Conservation (phyloP, 2,329 filamentous ascomycete genomes). For the Ophiocordyceps sinensis region DNA sequence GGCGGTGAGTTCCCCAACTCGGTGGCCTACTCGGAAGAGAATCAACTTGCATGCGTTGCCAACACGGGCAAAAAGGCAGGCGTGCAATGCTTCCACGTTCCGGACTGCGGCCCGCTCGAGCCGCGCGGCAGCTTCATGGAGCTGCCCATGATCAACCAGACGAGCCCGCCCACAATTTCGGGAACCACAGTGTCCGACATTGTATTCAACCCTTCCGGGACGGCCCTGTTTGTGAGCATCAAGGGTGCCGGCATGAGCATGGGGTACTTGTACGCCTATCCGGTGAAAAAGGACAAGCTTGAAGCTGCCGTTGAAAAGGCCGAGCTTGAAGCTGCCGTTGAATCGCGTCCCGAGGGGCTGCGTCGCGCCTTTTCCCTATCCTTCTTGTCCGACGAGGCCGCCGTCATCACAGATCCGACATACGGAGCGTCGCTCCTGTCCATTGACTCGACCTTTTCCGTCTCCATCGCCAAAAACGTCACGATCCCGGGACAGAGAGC, state of each 20-base stretch:
- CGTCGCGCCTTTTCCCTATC: background rate
- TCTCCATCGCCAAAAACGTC: background rate
- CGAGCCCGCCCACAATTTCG: background rate
- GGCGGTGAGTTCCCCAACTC: constrained; percentile 2
- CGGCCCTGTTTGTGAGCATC: constrained; percentile 2
- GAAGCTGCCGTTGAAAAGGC: background rate
- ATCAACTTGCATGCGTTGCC: constrained; percentile 1
- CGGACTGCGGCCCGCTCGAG: background rate
- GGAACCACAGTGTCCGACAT: background rate
- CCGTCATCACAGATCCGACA: constrained; percentile 1
- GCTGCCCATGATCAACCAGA: constrained; percentile 2
- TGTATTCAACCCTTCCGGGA: constrained; percentile 1
- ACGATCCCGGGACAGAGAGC: background rate
- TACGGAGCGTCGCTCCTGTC: constrained; percentile 1
- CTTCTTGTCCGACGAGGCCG: background rate
- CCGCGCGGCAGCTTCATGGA: background rate
- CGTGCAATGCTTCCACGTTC: constrained; percentile 1
- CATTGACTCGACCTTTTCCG: background rate
- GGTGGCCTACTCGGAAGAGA: constrained; percentile 2
- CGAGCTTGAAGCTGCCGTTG: background rate
- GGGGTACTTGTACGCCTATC: constrained; percentile 1
- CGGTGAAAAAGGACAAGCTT: background rate
- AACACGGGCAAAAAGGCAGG: constrained; percentile 1
- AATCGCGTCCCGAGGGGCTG: background rate
- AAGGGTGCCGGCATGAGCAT: constrained; percentile 1